These are phyloP conservation scores for Pyricularia sp. DNA, from an alignment of 2,329 filamentous ascomycete species.

Conservation along the genomic window DNA sequence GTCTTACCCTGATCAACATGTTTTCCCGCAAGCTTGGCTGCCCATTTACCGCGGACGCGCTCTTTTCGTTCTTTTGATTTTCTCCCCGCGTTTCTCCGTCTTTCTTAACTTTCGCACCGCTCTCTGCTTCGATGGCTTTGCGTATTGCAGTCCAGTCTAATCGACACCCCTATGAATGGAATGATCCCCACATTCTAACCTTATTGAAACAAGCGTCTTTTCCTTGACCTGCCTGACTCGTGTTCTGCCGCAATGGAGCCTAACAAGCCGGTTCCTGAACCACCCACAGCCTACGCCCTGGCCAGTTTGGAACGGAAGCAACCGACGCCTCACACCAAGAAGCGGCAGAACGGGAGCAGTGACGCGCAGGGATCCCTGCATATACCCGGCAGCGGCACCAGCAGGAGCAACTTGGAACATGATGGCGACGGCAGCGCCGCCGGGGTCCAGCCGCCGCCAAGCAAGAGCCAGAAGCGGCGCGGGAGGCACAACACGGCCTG, in stretches of 20 bases:
- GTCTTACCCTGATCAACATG: background rate
- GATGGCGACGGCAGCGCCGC: background rate
- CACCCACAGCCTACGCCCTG: background rate
- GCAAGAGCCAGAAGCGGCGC: background rate
- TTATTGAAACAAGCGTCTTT: background rate
- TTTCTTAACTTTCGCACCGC: background rate
- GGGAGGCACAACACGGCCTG: background rate
- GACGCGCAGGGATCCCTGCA: background rate
- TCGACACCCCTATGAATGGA: too few species aligned
- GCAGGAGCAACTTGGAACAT: background rate
- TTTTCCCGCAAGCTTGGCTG: background rate
- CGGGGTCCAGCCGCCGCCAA: background rate
- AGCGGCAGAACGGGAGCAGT: background rate
- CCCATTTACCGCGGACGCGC: too few species aligned
- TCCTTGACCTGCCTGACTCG: too few species aligned
- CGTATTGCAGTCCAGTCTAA: too few species aligned
- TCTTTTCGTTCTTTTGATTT: background rate
- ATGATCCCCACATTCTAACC: background rate
- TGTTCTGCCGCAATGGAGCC: background rate
- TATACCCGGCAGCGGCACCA: background rate
- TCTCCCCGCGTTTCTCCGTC: background rate
- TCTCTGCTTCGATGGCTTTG: background rate
- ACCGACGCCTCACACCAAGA: background rate
- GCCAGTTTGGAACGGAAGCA: background rate
- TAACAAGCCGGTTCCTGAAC: background rate